These are phyloP conservation scores for Xylariaceae sp. DNA, from an alignment of 2,329 filamentous ascomycete genomes.

Conservation along the genomic window DNA sequence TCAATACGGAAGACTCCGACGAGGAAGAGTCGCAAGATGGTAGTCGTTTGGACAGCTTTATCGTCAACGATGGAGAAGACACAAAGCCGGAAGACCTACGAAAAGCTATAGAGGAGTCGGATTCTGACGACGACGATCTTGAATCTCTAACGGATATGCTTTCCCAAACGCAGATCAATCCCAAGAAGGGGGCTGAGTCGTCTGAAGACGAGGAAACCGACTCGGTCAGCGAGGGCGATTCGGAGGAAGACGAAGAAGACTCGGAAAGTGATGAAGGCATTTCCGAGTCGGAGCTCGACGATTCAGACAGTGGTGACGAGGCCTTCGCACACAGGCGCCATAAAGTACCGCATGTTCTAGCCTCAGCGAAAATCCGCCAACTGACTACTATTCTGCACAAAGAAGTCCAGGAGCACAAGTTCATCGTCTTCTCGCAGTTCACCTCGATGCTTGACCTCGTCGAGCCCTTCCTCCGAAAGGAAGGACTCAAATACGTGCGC, in stretches of 20 bases:
- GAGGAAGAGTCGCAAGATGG: constrained; percentile 47
- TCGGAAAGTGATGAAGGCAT: constrained; percentile 32
- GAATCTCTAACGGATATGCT: constrained; percentile 29
- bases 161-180: constrained; percentile 16
- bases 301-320: constrained; percentile 40
- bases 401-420: constrained; percentile 82
- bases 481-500: constrained; percentile 75
- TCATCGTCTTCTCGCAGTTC: constrained; percentile 98
- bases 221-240: constrained; percentile 15
- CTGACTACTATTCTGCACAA: constrained; percentile 76
- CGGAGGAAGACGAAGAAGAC: constrained; percentile 23
- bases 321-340: constrained; percentile 33
- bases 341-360: constrained; percentile 52
- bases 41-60: constrained; percentile 55
- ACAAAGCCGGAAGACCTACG: constrained; percentile 29
- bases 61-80: constrained; percentile 50
- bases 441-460: constrained; percentile 97
- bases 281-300: constrained; percentile 41
- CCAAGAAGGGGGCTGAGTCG: neutral
- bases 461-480: constrained; percentile 79
- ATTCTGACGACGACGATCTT: constrained; percentile 29
- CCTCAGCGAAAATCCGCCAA: constrained; percentile 89
- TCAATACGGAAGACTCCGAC: constrained; percentile 69
- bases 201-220: constrained; percentile 15
- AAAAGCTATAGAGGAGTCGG: constrained; percentile 25